Evolutionary conservation across 2,329 filamentous ascomycete genomes (phyloP).

Genomic region (Exutisphaerella laricina): DNA sequence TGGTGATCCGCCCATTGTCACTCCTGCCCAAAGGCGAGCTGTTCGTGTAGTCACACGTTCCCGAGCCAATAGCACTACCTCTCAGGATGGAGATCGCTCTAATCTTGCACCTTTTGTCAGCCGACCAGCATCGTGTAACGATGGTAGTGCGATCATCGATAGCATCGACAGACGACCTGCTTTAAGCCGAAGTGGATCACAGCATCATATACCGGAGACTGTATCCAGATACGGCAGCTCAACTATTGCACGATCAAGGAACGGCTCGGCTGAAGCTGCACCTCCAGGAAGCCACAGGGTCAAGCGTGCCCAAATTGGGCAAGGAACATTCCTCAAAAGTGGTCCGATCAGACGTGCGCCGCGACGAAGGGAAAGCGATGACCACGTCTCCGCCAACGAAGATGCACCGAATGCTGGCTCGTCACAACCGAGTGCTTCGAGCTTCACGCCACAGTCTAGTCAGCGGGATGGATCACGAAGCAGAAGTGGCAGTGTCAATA

Average conservation of each 20-base stretch:
- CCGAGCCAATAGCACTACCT: conserved; percentile 32
- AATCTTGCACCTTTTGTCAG: conserved; percentile 25
- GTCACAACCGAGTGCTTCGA: conserved; percentile 25
- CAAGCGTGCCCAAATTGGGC: conserved; percentile 68
- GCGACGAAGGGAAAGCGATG: conserved; percentile 53
- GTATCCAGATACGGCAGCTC: conserved; percentile 36
- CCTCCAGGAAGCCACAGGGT: conserved; percentile 70
- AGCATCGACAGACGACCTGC: conserved; percentile 17
- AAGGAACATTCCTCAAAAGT: conserved; percentile 72
- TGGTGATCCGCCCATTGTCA: conserved; percentile 29
- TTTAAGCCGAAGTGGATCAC: conserved; percentile 30
- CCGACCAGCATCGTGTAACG: conserved; percentile 30
- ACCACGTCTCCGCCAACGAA: conserved; percentile 39
- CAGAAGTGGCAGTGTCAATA: conserved; percentile 29
- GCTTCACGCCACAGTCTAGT: conserved; percentile 25
- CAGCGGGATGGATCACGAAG: conserved; percentile 24
- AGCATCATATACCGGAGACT: conserved; percentile 48
- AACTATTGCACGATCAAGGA: conserved; percentile 47
- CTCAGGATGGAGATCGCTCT: conserved; percentile 28
- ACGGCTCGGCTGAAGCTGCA: conserved; percentile 53
- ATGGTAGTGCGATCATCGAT: conserved; percentile 14
- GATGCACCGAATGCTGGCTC: conserved; percentile 27
- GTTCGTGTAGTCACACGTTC: conserved; percentile 26
- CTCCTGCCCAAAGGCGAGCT: conserved; percentile 33
- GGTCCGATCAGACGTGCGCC: conserved; percentile 64